A percentile compares a stretch with the other conserved stretches of the same genome.
phyloP scores from a whole-genome alignment of 1,284 basidiomycete genomes.

The Exobasidium cylindrosporum region DNA sequence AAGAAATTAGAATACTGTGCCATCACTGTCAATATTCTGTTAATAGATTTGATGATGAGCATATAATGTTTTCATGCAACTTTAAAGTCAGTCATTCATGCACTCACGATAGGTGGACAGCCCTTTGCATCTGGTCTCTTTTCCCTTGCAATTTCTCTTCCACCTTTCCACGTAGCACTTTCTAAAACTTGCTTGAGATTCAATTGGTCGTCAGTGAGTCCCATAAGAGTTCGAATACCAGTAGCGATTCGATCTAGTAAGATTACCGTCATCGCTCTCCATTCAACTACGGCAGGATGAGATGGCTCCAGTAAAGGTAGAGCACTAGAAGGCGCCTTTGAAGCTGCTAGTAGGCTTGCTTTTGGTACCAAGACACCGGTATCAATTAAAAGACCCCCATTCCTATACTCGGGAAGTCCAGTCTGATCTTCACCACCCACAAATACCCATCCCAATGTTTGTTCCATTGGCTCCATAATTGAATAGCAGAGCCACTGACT shows the following conservation, averaged over 20 bases:
- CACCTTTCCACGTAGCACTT: slow-evolving; percentile 92
- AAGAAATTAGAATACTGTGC: slow-evolving; percentile 17
- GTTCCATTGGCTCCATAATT: slow-evolving; percentile 36
- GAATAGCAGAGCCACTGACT: slow-evolving; percentile 67
- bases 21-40: slow-evolving; percentile 17
- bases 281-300: slow-evolving; percentile 88
- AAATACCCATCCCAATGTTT: slow-evolving; percentile 70
- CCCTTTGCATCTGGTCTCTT: slow-evolving; percentile 67
- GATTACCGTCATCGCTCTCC: slow-evolving; percentile 90
- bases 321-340: slow-evolving; percentile 58
- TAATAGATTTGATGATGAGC: neutral
- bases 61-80: slow-evolving; percentile 19
- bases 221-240: slow-evolving; percentile 22
- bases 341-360: slow-evolving; percentile 58
- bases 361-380: slow-evolving; percentile 59
- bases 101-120: slow-evolving; percentile 71
- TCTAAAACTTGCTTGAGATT: slow-evolving; percentile 84
- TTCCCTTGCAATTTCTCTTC: slow-evolving; percentile 75
- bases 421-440: slow-evolving; percentile 74
- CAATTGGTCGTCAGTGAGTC: slow-evolving; percentile 60
- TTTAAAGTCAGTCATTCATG: too few species aligned
- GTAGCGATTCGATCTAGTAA: slow-evolving; percentile 60
- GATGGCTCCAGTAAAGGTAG: slow-evolving; percentile 65
- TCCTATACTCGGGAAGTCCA: slow-evolving; percentile 41
- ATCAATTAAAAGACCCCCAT: slow-evolving; percentile 75